Evolutionary conservation across 805 yeast species (phyloP).

Genomic region (Candida verbasci): DNA sequence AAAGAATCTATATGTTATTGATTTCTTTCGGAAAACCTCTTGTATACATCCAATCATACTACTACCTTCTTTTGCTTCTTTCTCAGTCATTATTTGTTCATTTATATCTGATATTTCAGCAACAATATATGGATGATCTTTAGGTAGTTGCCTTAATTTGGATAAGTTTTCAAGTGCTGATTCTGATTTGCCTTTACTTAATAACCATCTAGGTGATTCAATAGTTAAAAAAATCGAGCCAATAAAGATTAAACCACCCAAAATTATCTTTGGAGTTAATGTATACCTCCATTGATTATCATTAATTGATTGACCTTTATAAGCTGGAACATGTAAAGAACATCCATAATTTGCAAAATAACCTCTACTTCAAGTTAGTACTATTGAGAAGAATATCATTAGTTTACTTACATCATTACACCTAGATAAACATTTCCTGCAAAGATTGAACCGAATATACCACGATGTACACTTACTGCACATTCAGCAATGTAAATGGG

Average conservation of each 20-base stretch:
- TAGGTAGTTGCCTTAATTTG: conserved; percentile 38
- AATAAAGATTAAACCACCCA: conserved; percentile 41
- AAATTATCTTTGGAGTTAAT: conserved; percentile 39
- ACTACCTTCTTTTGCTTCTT: conserved; percentile 7
- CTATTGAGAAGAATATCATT: too few species aligned
- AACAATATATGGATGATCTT: conserved; percentile 43
- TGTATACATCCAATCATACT: conserved; percentile 10
- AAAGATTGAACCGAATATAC: conserved; percentile 46
- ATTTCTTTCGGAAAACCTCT: conserved; percentile 26
- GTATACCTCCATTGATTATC: conserved; percentile 46
- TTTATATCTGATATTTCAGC: conserved; percentile 47
- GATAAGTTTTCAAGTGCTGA: conserved; percentile 34
- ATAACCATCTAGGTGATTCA: conserved; percentile 48
- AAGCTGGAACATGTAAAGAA: conserved; percentile 13
- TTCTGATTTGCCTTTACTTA: conserved; percentile 35
- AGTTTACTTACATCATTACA: conserved; percentile 20
- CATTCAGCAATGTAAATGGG: conserved; percentile 28
- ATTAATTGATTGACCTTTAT: conserved; percentile 8
- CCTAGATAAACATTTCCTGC: conserved; percentile 57
- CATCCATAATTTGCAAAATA: conserved; percentile 37
- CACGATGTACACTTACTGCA: too few species aligned
- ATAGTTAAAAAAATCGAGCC: conserved; percentile 37
- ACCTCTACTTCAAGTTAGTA: conserved; percentile 9
- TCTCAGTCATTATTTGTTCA: conserved; percentile 33
- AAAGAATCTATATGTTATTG: conserved; percentile 42